phyloP scores from a whole-genome alignment of 2,329 filamentous ascomycete species.

The Fusarium caatingaense region DNA sequence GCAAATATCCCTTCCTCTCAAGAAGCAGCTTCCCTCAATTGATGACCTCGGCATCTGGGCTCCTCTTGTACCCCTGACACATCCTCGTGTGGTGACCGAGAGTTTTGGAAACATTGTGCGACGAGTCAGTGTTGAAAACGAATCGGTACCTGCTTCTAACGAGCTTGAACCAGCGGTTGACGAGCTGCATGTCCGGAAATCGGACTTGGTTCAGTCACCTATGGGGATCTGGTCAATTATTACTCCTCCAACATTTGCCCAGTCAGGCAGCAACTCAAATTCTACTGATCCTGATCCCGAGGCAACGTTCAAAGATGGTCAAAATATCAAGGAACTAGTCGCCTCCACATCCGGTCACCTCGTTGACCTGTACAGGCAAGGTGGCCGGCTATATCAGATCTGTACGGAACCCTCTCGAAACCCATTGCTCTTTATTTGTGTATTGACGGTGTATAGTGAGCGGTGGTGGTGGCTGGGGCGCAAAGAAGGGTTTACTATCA shows the following conservation, averaged over 20 bases:
- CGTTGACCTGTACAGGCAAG: constrained; percentile 52
- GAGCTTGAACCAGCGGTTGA: constrained; percentile 77
- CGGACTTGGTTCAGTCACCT: constrained; percentile 53
- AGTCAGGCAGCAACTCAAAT: constrained; percentile 14
- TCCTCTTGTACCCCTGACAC: constrained; percentile 72
- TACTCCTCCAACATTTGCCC: constrained; percentile 56
- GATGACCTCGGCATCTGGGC: constrained; percentile 49
- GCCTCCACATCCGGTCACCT: constrained; percentile 46
- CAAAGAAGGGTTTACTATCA: constrained; percentile 81
- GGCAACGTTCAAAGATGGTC: constrained; percentile 36
- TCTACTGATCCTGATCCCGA: constrained; percentile 36
- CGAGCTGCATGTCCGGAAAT: constrained; percentile 61
- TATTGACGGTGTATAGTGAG: constrained; percentile 63
- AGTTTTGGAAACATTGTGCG: constrained; percentile 85
- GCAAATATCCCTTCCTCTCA: constrained; percentile 46
- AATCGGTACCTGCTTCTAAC: constrained; percentile 70
- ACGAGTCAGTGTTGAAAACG: constrained; percentile 63
- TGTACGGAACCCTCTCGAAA: constrained; percentile 39
- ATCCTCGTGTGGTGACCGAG: constrained; percentile 69
- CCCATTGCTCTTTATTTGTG: background rate
- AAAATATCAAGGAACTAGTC: constrained; percentile 38
- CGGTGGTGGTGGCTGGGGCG: constrained; percentile 86
- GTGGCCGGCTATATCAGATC: constrained; percentile 59
- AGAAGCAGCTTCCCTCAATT: constrained; percentile 34
- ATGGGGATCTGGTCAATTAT: constrained; percentile 81